Evolutionary conservation across 2,329 filamentous ascomycete genomes (phyloP).

Genomic region (Escovopsis sp.): DNA sequence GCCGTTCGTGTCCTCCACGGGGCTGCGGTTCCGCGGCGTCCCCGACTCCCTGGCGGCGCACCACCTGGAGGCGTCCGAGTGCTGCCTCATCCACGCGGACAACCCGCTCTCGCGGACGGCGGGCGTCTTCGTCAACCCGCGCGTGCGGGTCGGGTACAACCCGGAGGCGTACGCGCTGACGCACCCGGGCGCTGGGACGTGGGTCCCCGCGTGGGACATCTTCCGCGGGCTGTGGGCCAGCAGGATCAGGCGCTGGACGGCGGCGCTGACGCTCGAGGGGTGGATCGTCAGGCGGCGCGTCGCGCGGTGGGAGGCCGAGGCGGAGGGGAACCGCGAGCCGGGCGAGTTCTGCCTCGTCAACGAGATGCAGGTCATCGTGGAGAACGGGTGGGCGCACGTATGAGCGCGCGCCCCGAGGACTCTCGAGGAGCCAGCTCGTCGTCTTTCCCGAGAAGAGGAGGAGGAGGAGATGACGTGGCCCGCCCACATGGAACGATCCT

Average conservation of each 20-base stretch:
- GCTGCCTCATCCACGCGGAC: slow-evolving; percentile 62
- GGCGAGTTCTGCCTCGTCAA: slow-evolving; percentile 41
- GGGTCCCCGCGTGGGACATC: slow-evolving; percentile 34
- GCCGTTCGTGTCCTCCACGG: slow-evolving; percentile 34
- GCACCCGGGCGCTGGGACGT: slow-evolving; percentile 22
- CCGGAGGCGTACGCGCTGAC: slow-evolving; percentile 35
- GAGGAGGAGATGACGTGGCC: too few species aligned
- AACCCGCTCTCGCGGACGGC: slow-evolving; percentile 38
- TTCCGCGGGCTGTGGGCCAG: slow-evolving; percentile 45
- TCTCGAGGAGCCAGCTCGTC: too few species aligned
- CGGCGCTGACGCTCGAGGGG: slow-evolving; percentile 12
- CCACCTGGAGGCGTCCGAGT: slow-evolving; percentile 65
- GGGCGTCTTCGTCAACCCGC: slow-evolving; percentile 55
- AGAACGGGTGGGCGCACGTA: slow-evolving; percentile 45
- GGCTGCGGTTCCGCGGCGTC: slow-evolving; percentile 47
- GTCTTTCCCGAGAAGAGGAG: too few species aligned
- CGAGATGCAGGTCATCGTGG: slow-evolving; percentile 44
- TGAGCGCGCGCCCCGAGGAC: slow-evolving; percentile 9
- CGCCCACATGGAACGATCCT: too few species aligned
- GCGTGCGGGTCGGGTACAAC: slow-evolving; percentile 53
- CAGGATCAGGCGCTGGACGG: slow-evolving; percentile 31
- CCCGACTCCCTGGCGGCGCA: slow-evolving; percentile 43
- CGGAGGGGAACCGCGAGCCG: slow-evolving; percentile 23
- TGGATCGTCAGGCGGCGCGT: slow-evolving; percentile 24
- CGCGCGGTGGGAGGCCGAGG: slow-evolving; percentile 22